Base-by-base conservation (phyloP, 1,284 basidiomycete genomes). In the Microbotryomycetes sp. region DNA sequence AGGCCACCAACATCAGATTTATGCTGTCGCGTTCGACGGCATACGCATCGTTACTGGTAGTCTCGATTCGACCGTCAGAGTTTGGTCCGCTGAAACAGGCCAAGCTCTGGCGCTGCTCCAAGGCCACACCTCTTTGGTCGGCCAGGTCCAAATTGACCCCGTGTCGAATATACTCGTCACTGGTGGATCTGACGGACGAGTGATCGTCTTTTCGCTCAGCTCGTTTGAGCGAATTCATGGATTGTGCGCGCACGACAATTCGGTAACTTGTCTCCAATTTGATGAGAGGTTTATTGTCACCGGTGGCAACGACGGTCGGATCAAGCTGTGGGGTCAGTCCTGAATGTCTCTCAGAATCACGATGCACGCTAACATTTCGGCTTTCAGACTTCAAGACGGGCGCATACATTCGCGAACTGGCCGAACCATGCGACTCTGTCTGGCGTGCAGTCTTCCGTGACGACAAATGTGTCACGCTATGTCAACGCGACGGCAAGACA, bases 1-100 rank as follows among this genome's bases (percentile, higher is more conserved):
- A n/a, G 94, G 94, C 0, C 94, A 98, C 75, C 84, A 85, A 65
- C 86, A 90, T 72, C 89, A 94, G 76, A 89, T 98, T 45, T 97
- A 97, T 73, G 85, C 88, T 0, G 87, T 97, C 24, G 91, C 91
- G 0, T 97, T 92, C 68, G 91, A 97, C 72, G 93, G 94, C 2
- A 77, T 83, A 26, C 80, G 84, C 28, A 82, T 97, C 35, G 91
- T 88, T 0, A 90, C 89, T 5, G 94, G 93, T 3, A 89, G 88
- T 47, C 78, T 97, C 70, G 91, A 97, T 71, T 92, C 90, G 18
- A 92, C 88, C 0, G 90, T 97, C 11, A 80, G 91, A 11, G 83
- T 96, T 1, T 94, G 91, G 91, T 84, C 87, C 68, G 87, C 88
- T 0, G 76, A 79, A 4, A 84, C 85, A 45, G 91, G 90, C 23